Base-by-base conservation (phyloP, 2,329 filamentous ascomycete species). In the Orbilia blumenaviensis region DNA sequence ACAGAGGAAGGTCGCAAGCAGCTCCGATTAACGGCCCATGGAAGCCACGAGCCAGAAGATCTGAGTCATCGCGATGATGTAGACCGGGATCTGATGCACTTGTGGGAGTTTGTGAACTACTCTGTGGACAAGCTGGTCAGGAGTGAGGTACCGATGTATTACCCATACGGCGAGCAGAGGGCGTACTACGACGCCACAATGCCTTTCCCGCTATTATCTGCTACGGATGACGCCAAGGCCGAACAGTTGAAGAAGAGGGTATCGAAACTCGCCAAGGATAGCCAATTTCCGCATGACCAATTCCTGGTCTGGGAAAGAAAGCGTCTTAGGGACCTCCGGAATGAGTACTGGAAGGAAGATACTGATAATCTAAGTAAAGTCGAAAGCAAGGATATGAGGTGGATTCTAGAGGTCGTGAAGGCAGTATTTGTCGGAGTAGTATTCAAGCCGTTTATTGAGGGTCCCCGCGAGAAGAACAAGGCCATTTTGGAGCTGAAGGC, bases 291-390 rank as follows among this genome's bases (percentile, higher is more conserved):
- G 2, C 73, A 77, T 18, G 67, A 77, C 23, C 67, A 68, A 32
- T 77, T 72, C 29, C 50, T 77, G 7, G 67, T 67, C 2, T 77
- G 73, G 73, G 73, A 77, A 21, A 32, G 73, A 6, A 77, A 67
- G 46, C 46, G 66, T 3, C 44, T 77, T 14, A 50, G 73, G 12
- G 73, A 77, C 18, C 46, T 72, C 18, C 42, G 73, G 58, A 76
- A 77, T 42, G 73, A 77, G 18, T 77, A 77, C 48, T 77, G 73
- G 73, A 77, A 76, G 34, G 73, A 77, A 56, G 67, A 72, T 50
- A 72, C 73, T 9, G 73, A 77, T 38, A 77, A 77, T 25, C 61
- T 77, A 5, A 72, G 66, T 27, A 77, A 72, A 42, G 66, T 77
- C 6, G 73, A 77, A 38, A 77, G 73, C 16, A 77, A 72, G 38